Evolutionary conservation across 1,284 basidiomycete genomes (phyloP), one percentile per base, ranked within the genome.

Genomic region (Schizopora paradoxa): DNA sequence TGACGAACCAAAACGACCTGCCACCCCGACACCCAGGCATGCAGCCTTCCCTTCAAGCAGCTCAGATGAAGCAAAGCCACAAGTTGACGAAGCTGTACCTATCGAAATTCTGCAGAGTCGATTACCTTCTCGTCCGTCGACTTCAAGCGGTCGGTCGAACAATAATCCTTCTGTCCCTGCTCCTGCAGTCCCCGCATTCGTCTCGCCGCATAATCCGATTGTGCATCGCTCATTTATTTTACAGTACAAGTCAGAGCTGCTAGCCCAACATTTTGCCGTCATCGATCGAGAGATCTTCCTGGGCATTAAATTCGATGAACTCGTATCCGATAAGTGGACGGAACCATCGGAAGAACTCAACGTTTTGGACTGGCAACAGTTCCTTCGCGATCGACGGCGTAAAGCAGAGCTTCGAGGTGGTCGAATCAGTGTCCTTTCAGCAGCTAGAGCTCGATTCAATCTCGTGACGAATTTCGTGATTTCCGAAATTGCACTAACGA

Each of bases 231-330:
- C 83, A 1, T 91, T 86, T 64, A 70, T 91, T 36, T 64, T 86
- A 21, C 64, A 60, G 31, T 68, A 74, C 54, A 68, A 75, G 6
- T 73, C 86, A 1, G 78, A 81, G 41, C 67, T 66, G 3, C 64
- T 95, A 18, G 86, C 87, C 0, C 74, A 82, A 45, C 88, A 93
- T 56, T 86, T 93, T 58, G 76, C 82, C 8, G 82, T 92, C 72
- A 91, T 95, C 57, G 91, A 95, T 54, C 74, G 86, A 14, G 91
- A 94, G 58, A 66, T 95, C 44, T 86, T 93, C 61, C 79, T 86
- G 58, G 74, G 77, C 16, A 75, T 95, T 58, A 84, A 81, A 56
- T 91, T 90, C 59, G 86, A 91, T 57, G 90, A 93, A 57, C 69
- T 93, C 8, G 79, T 90, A 25, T 72, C 79, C 48, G 74, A 77